Evolutionary conservation across 306 rosid genomes (phyloP).

Genomic region (Urtica urens): DNA sequence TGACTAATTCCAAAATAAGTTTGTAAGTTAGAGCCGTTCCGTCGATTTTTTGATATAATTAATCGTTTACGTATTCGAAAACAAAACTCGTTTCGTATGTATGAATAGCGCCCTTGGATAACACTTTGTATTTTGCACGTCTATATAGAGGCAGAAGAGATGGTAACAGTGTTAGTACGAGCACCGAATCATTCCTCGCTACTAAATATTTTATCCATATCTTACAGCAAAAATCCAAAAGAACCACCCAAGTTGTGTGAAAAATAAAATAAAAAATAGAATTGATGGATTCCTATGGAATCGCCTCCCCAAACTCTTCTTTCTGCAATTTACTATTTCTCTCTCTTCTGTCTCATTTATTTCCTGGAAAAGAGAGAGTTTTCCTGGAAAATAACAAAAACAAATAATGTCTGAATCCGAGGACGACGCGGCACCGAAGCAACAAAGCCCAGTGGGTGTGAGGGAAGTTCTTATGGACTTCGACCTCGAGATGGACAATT

Average conservation of each 20-base stretch:
- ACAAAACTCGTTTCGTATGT: too few species aligned
- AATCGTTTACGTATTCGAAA: too few species aligned
- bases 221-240: not conserved
- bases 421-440: slow-evolving; percentile 33
- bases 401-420: slow-evolving; percentile 48
- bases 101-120: too few species aligned
- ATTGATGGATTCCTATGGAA: slow-evolving; percentile 18
- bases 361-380: not conserved
- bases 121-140: too few species aligned
- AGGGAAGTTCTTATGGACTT: slow-evolving; percentile 49
- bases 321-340: not conserved
- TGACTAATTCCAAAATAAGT: too few species aligned
- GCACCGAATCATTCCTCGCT: slow-evolving; percentile 1
- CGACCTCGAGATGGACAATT: slow-evolving; percentile 51
- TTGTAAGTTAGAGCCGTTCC: too few species aligned
- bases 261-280: not conserved
- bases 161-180: not conserved
- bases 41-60: too few species aligned
- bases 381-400: slow-evolving; percentile 3
- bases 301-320: not conserved
- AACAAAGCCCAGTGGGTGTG: slow-evolving; percentile 15
- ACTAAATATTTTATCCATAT: not conserved
- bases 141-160: not conserved
- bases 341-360: not conserved
- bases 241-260: slow-evolving; percentile 9